Conservation (phyloP, 2,329 filamentous ascomycete genomes). For the Hypoxylon sp. region DNA sequence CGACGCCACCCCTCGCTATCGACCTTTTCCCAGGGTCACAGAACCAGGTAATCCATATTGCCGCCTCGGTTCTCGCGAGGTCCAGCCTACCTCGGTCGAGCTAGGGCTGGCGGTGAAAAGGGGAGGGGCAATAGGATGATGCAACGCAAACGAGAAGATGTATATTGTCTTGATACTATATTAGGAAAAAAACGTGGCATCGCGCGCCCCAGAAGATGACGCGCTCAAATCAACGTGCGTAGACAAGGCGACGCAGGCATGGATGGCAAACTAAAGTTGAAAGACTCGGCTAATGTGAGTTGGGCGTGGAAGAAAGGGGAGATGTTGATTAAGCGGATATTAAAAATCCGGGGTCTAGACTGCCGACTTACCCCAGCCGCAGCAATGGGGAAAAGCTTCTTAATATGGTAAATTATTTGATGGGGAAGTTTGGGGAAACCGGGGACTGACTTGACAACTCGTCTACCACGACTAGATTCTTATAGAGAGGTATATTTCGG, state of each 20-base stretch:
- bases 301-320: constrained; percentile 36
- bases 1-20: constrained; percentile 26
- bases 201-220: constrained; percentile 2
- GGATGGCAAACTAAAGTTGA: constrained; percentile 30
- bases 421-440: constrained; percentile 20
- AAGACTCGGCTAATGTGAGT: constrained; percentile 48
- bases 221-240: constrained; percentile 30
- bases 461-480: not conserved
- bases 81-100: constrained; percentile 37
- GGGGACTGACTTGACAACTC: constrained; percentile 8
- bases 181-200: constrained; percentile 38
- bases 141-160: constrained; percentile 15
- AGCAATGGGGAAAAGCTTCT: constrained; percentile 24
- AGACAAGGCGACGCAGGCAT: constrained; percentile 15
- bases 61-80: constrained; percentile 27
- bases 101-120: constrained; percentile 12
- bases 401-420: constrained; percentile 26
- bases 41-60: constrained; percentile 37
- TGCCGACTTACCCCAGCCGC: constrained; percentile 18
- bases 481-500: not conserved
- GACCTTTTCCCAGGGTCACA: constrained; percentile 26
- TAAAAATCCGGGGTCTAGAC: constrained; percentile 41
- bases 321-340: constrained; percentile 47
- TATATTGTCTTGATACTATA: constrained; percentile 37
- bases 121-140: constrained; percentile 24